A percentile compares a stretch with the other conserved stretches of the same genome.
Conservation (phyloP, 352 stramenopile genomes). For the Aphanomyces stellatus region DNA sequence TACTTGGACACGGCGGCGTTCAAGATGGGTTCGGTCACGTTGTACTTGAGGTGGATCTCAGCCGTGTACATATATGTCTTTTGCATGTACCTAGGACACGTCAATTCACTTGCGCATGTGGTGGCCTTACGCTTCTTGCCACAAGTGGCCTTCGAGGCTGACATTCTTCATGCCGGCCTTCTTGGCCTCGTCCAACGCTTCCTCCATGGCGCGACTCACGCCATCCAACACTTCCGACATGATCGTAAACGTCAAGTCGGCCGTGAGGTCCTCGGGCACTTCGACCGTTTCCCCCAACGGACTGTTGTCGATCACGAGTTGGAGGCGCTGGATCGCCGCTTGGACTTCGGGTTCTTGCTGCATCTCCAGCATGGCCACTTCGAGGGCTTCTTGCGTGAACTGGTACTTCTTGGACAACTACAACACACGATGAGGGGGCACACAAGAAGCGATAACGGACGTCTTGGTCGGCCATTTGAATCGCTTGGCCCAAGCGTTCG, state of each 20-base stretch:
- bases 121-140: slow-evolving; percentile 6
- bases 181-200: slow-evolving; percentile 62
- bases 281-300: slow-evolving; percentile 10
- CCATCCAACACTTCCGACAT: slow-evolving; percentile 50
- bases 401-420: slow-evolving; percentile 18
- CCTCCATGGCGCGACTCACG: slow-evolving; percentile 71
- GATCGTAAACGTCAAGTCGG: slow-evolving; percentile 60
- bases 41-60: slow-evolving; percentile 8
- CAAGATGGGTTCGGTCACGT: slow-evolving; percentile 6
- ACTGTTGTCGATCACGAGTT: slow-evolving; percentile 18
- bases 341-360: slow-evolving; percentile 11
- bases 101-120: neutral
- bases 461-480: slow-evolving; percentile 20
- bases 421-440: neutral
- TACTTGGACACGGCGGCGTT: slow-evolving; percentile 13
- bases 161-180: slow-evolving; percentile 61
- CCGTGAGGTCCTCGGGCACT: slow-evolving; percentile 64
- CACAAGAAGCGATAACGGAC: neutral
- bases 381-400: slow-evolving; percentile 15
- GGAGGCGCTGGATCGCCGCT: slow-evolving; percentile 8
- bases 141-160: slow-evolving; percentile 8
- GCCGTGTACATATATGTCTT: slow-evolving; percentile 10
- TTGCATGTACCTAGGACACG: slow-evolving; percentile 3
- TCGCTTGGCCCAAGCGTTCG: slow-evolving; percentile 17
- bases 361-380: slow-evolving; percentile 3